Evolutionary conservation across 2,329 filamentous ascomycete species (phyloP), one percentile per base, ranked within the genome.

Genomic region (Fusarium tuaranense): DNA sequence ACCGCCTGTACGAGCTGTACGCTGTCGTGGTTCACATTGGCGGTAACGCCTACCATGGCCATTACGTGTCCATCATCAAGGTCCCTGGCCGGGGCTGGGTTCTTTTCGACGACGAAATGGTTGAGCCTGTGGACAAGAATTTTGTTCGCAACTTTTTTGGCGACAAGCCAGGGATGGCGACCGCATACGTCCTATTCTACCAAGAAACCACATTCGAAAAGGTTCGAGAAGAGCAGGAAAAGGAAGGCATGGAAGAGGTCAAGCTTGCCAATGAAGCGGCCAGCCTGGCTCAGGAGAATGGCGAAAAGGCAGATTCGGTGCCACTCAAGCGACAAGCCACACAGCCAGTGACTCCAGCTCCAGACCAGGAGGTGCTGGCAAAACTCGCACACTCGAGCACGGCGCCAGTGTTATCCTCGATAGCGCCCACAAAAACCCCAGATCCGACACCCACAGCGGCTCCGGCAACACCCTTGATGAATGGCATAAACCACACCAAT

Each of bases 61-160:
- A 99, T 82, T 99, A 99, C 78, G 95, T 99, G 36, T 95, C 95
- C 7, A 97, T 99, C 65, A 95, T 99, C 86, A 99, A 99, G 84
- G 98, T 97, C 1, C 92, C 97, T 80, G 97, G 98, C 80, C 91
- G 94, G 63, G 97, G 97, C 32, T 99, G 97, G 97, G 86, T 99
- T 48, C 86, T 99, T 7, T 99, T 99, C 78, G 97, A 99, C 78
- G 97, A 99, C 79, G 97, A 99, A 84, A 95, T 98, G 91, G 97
- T 99, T 6, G 97, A 99, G 82, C 97, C 97, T 0, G 97, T 99
- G 7, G 95, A 98, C 82, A 98, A 98, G 83, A 92, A 94, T 80
- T 99, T 97, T 80, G 97, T 99, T 41, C 91, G 93, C 75, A 98
- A 98, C 82, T 99, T 99, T 84, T 99, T 99, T 78, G 97, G 97